Base-by-base conservation (phyloP, 768 basidiomycete genomes). In the Polyporus arcularius region DNA sequence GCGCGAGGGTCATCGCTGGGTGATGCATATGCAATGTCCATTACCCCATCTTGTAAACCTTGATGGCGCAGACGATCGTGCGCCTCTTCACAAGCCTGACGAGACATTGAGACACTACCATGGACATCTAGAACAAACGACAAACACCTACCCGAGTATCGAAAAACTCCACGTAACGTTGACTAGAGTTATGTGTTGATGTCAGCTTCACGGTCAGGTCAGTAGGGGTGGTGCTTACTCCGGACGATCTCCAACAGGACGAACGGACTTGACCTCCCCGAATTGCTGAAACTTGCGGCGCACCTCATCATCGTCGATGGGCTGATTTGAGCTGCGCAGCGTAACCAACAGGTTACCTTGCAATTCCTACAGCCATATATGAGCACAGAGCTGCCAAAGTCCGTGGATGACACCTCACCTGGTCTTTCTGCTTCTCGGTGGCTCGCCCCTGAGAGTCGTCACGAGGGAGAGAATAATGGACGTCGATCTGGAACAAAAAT, bases 381-480 rank as follows among this genome's bases (percentile, higher is more conserved):
- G 12, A 15, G 39, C 15, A 39, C 21, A 4, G 21, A 14, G 26
- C 4, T 30, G 16, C 14, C 9, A 43, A 35, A 5, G 7, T 14
- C 10, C 7, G 26, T 26, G 4, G 39, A 55, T 31, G 5, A 9
- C 41, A 15, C 11, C 74, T 70, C 63, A 89, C 94, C 76, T 96
- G 94, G 71, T 92, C 93, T 74, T 89, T 95, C 54, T 96, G 94
- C 49, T 88, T 81, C 63, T 81, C 86, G 56, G 83, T 81, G 82
- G 66, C 79, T 74, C 63, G 90, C 32, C 59, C 53, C 47, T 70
- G 68, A 35, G 35, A 35, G 57, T 97, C 92, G 67, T 92, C 92
- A 63, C 92, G 87, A 11, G 97, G 97, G 31, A 98, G 78, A 30
- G 94, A 96, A 78, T 95, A 99, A 73, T 99, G 97, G 0, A 99